Conservation (phyloP, 116 monocot species). For the Trichopus zeylanicus region DNA sequence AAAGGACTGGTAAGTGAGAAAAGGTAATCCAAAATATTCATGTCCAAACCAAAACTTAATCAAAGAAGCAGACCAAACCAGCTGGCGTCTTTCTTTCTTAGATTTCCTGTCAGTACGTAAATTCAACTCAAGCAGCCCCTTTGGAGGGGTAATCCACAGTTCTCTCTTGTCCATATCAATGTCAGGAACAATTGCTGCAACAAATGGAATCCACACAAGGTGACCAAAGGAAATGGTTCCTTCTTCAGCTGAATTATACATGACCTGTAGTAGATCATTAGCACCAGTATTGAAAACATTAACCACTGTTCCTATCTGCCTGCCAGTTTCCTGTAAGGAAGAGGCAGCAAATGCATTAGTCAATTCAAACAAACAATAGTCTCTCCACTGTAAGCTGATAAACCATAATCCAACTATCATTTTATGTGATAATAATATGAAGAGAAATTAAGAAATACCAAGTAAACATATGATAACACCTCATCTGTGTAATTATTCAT, state of each 20-base stretch:
- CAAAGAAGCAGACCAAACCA: slow-evolving; percentile 55
- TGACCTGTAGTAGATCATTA: slow-evolving; percentile 75
- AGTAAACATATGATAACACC: too few relatives aligned
- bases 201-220: slow-evolving; percentile 91
- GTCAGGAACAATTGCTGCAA: slow-evolving; percentile 87
- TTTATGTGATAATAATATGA: too few relatives aligned
- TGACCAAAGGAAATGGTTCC: slow-evolving; percentile 13
- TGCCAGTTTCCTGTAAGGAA: slow-evolving; percentile 58
- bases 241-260: slow-evolving; percentile 22
- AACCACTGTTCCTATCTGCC: slow-evolving; percentile 53
- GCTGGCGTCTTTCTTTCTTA: slow-evolving; percentile 76
- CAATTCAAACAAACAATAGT: too few relatives aligned
- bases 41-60: neutral
- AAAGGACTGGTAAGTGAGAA: too few relatives aligned
- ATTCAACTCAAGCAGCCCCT: slow-evolving; percentile 91
- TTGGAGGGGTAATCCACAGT: slow-evolving; percentile 91
- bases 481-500: too few relatives aligned
- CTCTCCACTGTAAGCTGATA: too few relatives aligned
- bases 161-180: slow-evolving; percentile 68
- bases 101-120: slow-evolving; percentile 48
- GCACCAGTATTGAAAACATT: slow-evolving; percentile 68
- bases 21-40: neutral
- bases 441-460: too few relatives aligned
- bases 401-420: too few relatives aligned
- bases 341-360: neutral